These are phyloP conservation scores for Phytophthora pseudosyringae DNA, from an alignment of 352 stramenopile species.

Conservation along the genomic window DNA sequence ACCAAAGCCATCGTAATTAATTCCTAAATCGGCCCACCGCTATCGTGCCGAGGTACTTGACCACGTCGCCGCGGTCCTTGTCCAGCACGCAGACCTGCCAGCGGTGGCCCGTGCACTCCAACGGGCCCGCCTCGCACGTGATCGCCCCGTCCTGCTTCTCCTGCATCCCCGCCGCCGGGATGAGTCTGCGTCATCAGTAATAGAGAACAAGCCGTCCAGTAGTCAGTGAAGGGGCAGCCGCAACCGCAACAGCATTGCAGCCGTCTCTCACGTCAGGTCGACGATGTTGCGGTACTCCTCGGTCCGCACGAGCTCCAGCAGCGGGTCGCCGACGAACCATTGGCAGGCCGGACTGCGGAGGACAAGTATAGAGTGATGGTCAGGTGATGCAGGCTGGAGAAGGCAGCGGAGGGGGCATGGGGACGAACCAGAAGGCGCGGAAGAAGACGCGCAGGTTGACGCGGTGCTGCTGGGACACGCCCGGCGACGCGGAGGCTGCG, in stretches of 20 bases:
- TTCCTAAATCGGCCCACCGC: slow-evolving; percentile 45
- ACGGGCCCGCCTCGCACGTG: slow-evolving; percentile 61
- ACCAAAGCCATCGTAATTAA: neutral
- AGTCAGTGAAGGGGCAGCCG: slow-evolving; percentile 2
- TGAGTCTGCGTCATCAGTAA: slow-evolving; percentile 45
- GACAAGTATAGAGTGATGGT: slow-evolving; percentile 8
- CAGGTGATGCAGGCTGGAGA: neutral
- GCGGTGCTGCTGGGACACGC: slow-evolving; percentile 44
- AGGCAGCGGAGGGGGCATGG: neutral
- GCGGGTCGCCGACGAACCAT: slow-evolving; percentile 77
- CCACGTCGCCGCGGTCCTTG: slow-evolving; percentile 70
- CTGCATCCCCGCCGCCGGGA: slow-evolving; percentile 75
- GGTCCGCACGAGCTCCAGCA: slow-evolving; percentile 73
- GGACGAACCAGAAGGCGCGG: slow-evolving; percentile 74
- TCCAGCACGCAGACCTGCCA: slow-evolving; percentile 79
- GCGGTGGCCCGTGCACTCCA: slow-evolving; percentile 80
- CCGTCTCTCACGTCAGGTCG: slow-evolving; percentile 54
- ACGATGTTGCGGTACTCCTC: slow-evolving; percentile 79
- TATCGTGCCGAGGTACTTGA: slow-evolving; percentile 79
- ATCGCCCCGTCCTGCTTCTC: slow-evolving; percentile 61
- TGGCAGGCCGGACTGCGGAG: slow-evolving; percentile 73
- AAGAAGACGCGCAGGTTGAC: slow-evolving; percentile 76
- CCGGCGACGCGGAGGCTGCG: slow-evolving; percentile 9
- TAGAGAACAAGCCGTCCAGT: neutral
- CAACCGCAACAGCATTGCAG: neutral